Evolutionary conservation across 768 basidiomycete species (phyloP).

Genomic region (Tylopilus felleus): DNA sequence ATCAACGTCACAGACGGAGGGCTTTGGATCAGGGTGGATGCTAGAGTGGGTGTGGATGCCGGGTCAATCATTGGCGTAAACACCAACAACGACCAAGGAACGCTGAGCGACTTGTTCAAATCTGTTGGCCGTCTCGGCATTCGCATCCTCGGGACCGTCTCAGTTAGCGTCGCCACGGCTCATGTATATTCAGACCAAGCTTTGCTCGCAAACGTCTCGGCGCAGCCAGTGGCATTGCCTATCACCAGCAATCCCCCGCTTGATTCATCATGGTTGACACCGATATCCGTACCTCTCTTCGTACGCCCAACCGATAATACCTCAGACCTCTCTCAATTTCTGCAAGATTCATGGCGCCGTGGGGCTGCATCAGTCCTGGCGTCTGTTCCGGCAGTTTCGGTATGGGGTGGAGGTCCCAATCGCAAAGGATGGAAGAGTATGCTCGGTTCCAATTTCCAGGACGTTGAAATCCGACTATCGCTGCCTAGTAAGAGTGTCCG

Average conservation of each 20-base stretch:
- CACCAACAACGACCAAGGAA: constrained; percentile 39
- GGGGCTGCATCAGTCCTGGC: constrained; percentile 47
- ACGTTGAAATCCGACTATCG: constrained; percentile 46
- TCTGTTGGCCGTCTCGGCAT: constrained; percentile 67
- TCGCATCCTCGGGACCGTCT: constrained; percentile 49
- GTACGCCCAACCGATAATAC: constrained; percentile 54
- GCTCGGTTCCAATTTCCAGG: constrained; percentile 38
- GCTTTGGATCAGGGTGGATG: constrained; percentile 57
- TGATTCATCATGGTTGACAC: constrained; percentile 56
- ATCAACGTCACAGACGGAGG: constrained; percentile 61
- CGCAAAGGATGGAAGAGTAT: constrained; percentile 45
- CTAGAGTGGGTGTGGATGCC: constrained; percentile 64
- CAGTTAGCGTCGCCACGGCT: constrained; percentile 53
- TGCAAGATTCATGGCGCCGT: constrained; percentile 54
- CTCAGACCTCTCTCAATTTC: constrained; percentile 46
- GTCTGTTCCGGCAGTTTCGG: constrained; percentile 39
- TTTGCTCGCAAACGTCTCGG: constrained; percentile 45
- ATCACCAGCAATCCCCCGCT: constrained; percentile 37
- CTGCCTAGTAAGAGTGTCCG: constrained; percentile 48
- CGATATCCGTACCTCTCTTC: constrained; percentile 47
- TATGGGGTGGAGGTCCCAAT: constrained; percentile 50
- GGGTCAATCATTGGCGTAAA: constrained; percentile 58
- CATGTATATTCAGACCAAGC: constrained; percentile 41
- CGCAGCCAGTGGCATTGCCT: constrained; percentile 52
- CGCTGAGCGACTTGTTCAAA: constrained; percentile 56